Percentiles rank a stretch among this genome's conserved stretches.
Evolutionary conservation across 768 basidiomycete genomes (phyloP).

Genomic region (Boletus rex-veris): DNA sequence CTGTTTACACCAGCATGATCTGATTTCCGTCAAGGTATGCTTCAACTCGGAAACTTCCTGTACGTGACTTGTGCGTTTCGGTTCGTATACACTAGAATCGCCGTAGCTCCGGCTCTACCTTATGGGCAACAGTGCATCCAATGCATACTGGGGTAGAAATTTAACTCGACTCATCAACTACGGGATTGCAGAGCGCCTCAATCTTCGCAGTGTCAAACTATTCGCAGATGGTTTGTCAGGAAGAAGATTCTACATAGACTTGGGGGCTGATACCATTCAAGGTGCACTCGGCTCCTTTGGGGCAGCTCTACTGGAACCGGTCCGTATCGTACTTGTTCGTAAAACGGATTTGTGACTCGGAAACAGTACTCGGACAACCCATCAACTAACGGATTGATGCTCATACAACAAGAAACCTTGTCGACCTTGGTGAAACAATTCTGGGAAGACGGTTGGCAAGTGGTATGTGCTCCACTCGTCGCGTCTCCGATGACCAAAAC

Average conservation of each 20-base stretch:
- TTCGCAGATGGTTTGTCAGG: conserved; percentile 61
- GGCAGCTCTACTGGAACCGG: conserved; percentile 77
- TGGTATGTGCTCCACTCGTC: conserved; percentile 47
- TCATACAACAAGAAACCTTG: conserved; percentile 51
- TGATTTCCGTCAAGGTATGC: conserved; percentile 52
- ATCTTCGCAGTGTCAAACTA: conserved; percentile 66
- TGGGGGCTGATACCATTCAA: conserved; percentile 23
- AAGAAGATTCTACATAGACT: background rate
- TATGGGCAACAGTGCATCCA: conserved; percentile 52
- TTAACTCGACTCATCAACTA: conserved; percentile 59
- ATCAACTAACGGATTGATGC: conserved; percentile 66
- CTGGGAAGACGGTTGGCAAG: conserved; percentile 77
- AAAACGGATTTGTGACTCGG: background rate
- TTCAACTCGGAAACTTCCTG: conserved; percentile 63
- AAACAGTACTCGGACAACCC: conserved; percentile 72
- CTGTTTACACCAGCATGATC: background rate
- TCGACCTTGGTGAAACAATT: conserved; percentile 54
- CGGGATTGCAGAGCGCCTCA: conserved; percentile 51
- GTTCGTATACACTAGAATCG: background rate
- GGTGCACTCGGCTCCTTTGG: conserved; percentile 92
- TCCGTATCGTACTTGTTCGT: conserved; percentile 4
- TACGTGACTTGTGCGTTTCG: conserved; percentile 31
- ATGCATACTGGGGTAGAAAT: conserved; percentile 63
- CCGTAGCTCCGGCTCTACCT: conserved; percentile 55
- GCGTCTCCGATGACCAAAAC: background rate